Evolutionary conservation across 306 rosid genomes (phyloP).

Genomic region (Malus asiatica): DNA sequence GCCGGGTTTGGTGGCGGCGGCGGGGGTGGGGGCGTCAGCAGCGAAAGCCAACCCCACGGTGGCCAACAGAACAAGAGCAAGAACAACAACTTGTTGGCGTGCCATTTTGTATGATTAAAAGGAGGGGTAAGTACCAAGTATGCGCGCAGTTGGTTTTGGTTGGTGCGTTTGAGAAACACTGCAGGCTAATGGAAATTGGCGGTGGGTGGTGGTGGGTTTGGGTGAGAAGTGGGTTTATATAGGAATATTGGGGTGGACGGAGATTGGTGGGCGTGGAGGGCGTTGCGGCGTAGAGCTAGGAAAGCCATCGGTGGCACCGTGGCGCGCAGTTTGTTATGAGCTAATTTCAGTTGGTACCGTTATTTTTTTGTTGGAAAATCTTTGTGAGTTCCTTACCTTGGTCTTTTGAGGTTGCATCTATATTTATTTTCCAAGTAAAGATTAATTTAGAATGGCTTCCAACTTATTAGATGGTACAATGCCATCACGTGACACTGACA

Average conservation of each 20-base stretch:
- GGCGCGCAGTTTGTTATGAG: neutral
- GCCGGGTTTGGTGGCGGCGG: neutral
- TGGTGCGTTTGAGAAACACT: conserved; percentile 6
- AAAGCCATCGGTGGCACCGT: neutral
- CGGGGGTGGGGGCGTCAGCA: neutral
- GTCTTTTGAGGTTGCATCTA: too few relatives aligned
- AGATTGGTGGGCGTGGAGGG: conserved; percentile 1
- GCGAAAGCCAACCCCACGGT: conserved; percentile 31
- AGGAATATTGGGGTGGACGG: neutral
- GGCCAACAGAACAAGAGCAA: conserved; percentile 38
- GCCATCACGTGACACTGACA: too few relatives aligned
- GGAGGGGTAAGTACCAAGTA: neutral
- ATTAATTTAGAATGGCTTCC: too few relatives aligned
- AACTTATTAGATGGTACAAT: too few relatives aligned
- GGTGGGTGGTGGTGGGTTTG: neutral
- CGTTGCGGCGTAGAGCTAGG: neutral
- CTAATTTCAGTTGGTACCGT: conserved; percentile 4
- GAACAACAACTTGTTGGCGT: conserved; percentile 23
- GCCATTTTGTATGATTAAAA: conserved; percentile 31
- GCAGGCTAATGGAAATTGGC: neutral
- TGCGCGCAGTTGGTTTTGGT: conserved; percentile 11
- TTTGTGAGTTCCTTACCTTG: neutral
- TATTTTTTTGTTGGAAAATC: neutral
- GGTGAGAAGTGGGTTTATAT: neutral
- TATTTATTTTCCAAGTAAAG: too few relatives aligned